A percentile compares a stretch with the other conserved stretches of the same genome.
phyloP scores from a whole-genome alignment of 225 moss, liverwort and hornwort genomes.

The Thuidium tamariscinum region DNA sequence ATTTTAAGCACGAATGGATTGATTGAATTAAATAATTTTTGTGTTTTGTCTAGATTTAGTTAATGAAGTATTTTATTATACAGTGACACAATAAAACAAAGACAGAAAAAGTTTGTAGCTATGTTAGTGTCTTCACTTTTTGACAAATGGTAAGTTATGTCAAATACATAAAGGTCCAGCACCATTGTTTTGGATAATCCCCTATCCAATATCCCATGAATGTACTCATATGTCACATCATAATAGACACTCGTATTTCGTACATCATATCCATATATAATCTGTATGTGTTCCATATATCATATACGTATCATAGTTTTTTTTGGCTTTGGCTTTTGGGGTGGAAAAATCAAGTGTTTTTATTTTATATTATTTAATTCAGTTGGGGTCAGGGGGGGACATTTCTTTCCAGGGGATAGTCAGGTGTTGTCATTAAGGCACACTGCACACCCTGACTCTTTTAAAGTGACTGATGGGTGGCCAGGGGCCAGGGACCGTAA shows the following conservation, averaged over 20 bases:
- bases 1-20: no score
- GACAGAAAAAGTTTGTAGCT: no score
- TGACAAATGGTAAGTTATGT: no score
- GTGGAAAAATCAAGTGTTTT: not conserved
- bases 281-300: not conserved
- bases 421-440: not conserved
- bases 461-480: not conserved
- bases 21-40: no score
- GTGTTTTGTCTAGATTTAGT: no score
- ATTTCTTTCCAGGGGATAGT: not conserved
- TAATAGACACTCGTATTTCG: accelerated
- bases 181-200: not conserved
- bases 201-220: not conserved
- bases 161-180: no score
- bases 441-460: not conserved
- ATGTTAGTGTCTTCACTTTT: no score
- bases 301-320: not conserved
- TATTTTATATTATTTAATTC: no score
- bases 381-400: not conserved
- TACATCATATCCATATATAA: not conserved
- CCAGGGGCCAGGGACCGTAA: not conserved
- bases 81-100: no score
- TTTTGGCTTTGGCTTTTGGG: not conserved
- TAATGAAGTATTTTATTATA: no score
- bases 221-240: accelerated